phyloP scores from a whole-genome alignment of 2,329 filamentous ascomycete genomes.

The Aspergillus caelatus region DNA sequence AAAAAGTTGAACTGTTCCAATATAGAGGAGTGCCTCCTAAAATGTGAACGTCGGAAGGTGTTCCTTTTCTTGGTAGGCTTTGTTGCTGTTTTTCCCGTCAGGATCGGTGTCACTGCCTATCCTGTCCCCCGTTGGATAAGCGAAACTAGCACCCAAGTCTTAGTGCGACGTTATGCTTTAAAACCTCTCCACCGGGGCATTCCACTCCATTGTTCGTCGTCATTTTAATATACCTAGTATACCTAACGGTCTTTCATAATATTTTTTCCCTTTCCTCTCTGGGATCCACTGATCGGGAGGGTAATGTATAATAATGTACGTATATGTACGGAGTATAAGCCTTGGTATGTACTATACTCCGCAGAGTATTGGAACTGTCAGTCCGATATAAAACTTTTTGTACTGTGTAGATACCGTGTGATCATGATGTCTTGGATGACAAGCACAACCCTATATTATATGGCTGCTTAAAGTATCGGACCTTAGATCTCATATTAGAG shows the following conservation, averaged over 20 bases:
- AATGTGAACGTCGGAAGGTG: not conserved
- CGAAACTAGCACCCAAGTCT: not conserved
- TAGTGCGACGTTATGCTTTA: conserved; percentile 4
- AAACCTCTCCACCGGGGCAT: conserved; percentile 2
- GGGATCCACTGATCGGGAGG: not conserved
- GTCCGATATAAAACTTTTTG: not conserved
- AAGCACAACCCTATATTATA: not conserved
- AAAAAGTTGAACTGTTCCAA: not conserved
- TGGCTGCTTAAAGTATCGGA: not conserved
- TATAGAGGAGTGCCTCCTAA: not conserved
- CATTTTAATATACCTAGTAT: conserved; percentile 1
- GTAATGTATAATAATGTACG: not conserved
- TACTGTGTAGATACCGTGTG: not conserved
- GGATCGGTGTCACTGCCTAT: not conserved
- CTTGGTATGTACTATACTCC: not conserved
- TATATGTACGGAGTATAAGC: not conserved
- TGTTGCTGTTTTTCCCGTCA: not conserved
- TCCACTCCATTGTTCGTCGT: conserved; percentile 2
- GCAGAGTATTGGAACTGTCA: not conserved
- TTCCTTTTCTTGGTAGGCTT: not conserved
- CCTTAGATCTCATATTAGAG: not conserved
- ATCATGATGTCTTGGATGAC: not conserved
- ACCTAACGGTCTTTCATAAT: not conserved
- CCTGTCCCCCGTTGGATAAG: not conserved
- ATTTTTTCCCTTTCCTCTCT: not conserved